phyloP scores from a whole-genome alignment of 805 yeast genomes.

The Spathaspora boniae region DNA sequence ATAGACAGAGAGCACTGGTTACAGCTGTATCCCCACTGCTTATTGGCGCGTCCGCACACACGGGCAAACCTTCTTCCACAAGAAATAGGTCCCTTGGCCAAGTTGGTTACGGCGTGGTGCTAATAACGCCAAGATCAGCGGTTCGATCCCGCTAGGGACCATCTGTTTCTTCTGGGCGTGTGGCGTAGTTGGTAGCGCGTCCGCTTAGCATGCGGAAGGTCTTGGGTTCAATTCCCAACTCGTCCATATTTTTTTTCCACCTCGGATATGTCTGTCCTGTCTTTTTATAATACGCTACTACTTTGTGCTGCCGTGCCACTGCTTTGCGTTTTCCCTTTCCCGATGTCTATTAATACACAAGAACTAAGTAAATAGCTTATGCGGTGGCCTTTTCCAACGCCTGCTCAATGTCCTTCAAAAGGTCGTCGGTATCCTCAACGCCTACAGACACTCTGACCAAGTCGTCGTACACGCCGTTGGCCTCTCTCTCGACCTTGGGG shows the following conservation, averaged over 20 bases:
- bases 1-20: not conserved
- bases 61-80: no score
- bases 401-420: conserved; percentile 65
- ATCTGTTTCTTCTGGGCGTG: conserved; percentile 32
- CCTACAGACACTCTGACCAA: conserved; percentile 82
- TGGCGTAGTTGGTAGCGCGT: conserved; percentile 51
- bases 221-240: no score
- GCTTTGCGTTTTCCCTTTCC: not conserved
- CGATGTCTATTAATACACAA: conserved; percentile 1
- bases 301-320: no score
- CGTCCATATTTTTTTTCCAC: no score
- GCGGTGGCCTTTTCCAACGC: conserved; percentile 44
- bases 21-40: not conserved
- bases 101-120: conserved; percentile 55
- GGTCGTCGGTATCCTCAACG: conserved; percentile 78
- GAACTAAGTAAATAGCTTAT: conserved; percentile 3
- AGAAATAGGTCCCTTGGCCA: conserved; percentile 42
- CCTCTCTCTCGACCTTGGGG: conserved; percentile 72
- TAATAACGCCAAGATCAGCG: conserved; percentile 64
- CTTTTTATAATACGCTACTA: no score
- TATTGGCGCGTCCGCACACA: no score
- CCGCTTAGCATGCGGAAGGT: conserved; percentile 49
- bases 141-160: conserved; percentile 85
- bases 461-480: conserved; percentile 77
- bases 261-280: no score